Conservation (phyloP, 768 basidiomycete species). For the Naganishia kalamii region DNA sequence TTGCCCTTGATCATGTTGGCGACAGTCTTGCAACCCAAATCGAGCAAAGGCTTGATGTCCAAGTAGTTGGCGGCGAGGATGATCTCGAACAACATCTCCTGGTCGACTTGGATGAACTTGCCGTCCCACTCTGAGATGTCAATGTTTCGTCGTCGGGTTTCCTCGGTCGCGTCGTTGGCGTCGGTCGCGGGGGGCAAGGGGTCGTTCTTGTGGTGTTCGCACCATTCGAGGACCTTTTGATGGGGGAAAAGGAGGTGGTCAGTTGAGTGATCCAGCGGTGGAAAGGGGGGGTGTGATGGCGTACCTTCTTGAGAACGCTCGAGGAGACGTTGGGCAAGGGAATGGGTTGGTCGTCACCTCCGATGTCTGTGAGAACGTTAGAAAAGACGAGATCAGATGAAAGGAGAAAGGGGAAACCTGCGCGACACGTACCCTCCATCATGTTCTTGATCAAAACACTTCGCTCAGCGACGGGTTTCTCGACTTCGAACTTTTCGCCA, state of each 20-base stretch:
- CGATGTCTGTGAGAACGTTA: slow-evolving; percentile 64
- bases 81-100: slow-evolving; percentile 99
- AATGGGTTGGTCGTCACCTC: slow-evolving; percentile 88
- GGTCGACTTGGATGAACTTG: slow-evolving; percentile 77
- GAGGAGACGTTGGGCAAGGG: slow-evolving; percentile 64
- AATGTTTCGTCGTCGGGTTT: slow-evolving; percentile 93
- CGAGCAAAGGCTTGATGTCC: slow-evolving; percentile 95
- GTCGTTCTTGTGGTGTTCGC: slow-evolving; percentile 96
- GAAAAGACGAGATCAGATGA: neutral
- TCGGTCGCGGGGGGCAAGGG: slow-evolving; percentile 69
- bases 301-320: slow-evolving; percentile 33
- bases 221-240: slow-evolving; percentile 88
- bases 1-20: slow-evolving; percentile 99
- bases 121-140: slow-evolving; percentile 99
- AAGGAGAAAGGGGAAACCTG: slow-evolving; percentile 12
- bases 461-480: slow-evolving; percentile 90
- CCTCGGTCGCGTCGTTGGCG: slow-evolving; percentile 57
- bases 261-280: slow-evolving; percentile 35
- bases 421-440: slow-evolving; percentile 76
- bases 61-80: slow-evolving; percentile 99
- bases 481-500: slow-evolving; percentile 86
- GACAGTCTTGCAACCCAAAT: slow-evolving; percentile 96
- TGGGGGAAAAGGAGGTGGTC: slow-evolving; percentile 22
- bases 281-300: neutral
- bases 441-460: slow-evolving; percentile 98